phyloP scores from a whole-genome alignment of 345 rosid species.

The Melaleuca alternifolia region DNA sequence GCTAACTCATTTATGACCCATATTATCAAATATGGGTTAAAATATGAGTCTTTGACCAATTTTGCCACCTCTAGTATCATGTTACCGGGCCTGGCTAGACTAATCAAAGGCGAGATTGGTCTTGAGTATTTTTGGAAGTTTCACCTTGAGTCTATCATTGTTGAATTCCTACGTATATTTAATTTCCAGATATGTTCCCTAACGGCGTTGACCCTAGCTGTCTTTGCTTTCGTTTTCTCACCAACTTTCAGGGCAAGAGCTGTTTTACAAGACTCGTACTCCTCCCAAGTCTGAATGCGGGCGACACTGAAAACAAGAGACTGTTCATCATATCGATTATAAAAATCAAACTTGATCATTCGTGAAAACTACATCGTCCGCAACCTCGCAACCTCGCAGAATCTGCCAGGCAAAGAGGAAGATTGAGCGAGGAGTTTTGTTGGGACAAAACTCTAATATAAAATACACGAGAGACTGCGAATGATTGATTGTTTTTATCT shows the following conservation, averaged over 20 bases:
- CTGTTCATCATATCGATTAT: background rate
- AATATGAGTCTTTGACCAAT: no score
- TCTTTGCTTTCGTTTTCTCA: background rate
- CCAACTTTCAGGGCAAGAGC: background rate
- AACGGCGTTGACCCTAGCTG: background rate
- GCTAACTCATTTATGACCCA: no score
- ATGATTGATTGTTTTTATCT: background rate
- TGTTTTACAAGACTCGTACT: background rate
- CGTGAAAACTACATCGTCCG: background rate
- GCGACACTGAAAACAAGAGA: background rate
- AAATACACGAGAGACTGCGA: background rate
- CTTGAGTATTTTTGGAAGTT: background rate
- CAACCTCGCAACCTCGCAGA: background rate
- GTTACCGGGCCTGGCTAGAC: background rate
- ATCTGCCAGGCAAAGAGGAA: slow-evolving; percentile 18
- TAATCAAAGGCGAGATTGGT: background rate
- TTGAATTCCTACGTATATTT: background rate
- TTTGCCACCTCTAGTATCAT: no score
- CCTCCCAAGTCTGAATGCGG: background rate
- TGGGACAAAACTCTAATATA: slow-evolving; percentile 3
- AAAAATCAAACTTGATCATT: background rate
- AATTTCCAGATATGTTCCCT: background rate
- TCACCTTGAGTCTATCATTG: background rate
- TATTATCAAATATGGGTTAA: no score
- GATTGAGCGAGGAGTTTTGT: slow-evolving; percentile 6